A percentile compares a stretch with the other conserved stretches of the same genome.
Conservation (phyloP, 1,284 basidiomycete genomes). For the Marasmius fiardii region DNA sequence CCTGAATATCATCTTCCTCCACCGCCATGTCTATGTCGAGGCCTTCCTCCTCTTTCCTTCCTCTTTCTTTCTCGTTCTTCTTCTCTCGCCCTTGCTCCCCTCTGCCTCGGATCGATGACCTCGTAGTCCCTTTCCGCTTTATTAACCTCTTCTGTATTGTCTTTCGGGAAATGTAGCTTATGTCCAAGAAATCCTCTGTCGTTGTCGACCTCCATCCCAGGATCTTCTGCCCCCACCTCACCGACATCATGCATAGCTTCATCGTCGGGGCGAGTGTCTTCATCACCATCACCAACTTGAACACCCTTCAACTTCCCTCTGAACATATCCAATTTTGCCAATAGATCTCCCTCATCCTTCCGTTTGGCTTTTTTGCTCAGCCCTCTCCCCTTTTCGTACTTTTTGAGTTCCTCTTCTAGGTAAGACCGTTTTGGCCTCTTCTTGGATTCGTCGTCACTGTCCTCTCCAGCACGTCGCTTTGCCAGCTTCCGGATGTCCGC, state of each 20-base stretch:
- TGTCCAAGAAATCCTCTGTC: constrained; percentile 82
- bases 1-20: background rate
- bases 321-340: constrained; percentile 72
- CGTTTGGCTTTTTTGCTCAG: constrained; percentile 57
- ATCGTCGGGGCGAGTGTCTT: constrained; percentile 24
- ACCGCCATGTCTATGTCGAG: constrained; percentile 3
- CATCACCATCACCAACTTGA: constrained; percentile 32
- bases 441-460: constrained; percentile 64
- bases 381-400: constrained; percentile 69
- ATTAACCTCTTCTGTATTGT: constrained; percentile 67
- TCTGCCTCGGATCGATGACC: constrained; percentile 77
- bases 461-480: constrained; percentile 48
- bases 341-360: constrained; percentile 75
- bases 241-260: constrained; percentile 23
- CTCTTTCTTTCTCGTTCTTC: constrained; percentile 59
- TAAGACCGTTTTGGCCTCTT: constrained; percentile 65
- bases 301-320: constrained; percentile 61
- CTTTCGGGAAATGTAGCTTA: constrained; percentile 74
- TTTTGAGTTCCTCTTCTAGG: constrained; percentile 76
- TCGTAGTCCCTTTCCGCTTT: constrained; percentile 90
- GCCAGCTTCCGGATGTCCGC: constrained; percentile 78
- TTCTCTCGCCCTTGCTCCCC: constrained; percentile 67
- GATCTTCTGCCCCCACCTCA: constrained; percentile 36
- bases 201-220: constrained; percentile 75
- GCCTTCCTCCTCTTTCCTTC: constrained; percentile 4